phyloP scores from a whole-genome alignment of 2,329 filamentous ascomycete species.

The Xylariaceae sp. region DNA sequence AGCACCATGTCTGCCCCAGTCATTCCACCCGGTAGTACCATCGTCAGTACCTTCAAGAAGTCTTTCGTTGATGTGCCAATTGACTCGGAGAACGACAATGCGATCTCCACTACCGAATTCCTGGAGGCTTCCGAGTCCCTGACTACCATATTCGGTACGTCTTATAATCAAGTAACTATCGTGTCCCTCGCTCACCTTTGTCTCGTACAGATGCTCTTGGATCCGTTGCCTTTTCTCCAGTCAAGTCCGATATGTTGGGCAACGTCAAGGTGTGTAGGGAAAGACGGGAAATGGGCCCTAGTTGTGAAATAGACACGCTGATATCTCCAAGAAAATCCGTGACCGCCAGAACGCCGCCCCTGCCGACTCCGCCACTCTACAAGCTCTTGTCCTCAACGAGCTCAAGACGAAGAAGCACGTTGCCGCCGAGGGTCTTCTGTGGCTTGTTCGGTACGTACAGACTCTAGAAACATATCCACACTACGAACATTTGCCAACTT shows the following conservation, averaged over 20 bases:
- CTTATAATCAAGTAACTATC: background rate
- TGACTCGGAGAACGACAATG: conserved; percentile 72
- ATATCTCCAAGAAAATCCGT: conserved; percentile 74
- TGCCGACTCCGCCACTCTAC: conserved; percentile 77
- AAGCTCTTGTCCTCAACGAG: conserved; percentile 84
- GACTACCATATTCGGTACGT: conserved; percentile 80
- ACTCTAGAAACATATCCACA: conserved; percentile 7
- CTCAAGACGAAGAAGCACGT: conserved; percentile 86
- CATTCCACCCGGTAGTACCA: conserved; percentile 70
- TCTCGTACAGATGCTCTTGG: conserved; percentile 59
- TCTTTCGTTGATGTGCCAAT: conserved; percentile 85
- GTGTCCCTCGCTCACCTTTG: conserved; percentile 1
- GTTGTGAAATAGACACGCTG: conserved; percentile 12
- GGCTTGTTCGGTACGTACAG: conserved; percentile 77
- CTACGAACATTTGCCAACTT: conserved; percentile 11
- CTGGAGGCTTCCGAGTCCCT: conserved; percentile 88
- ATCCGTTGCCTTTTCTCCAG: conserved; percentile 79
- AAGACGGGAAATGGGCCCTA: conserved; percentile 19
- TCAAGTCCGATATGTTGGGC: conserved; percentile 87
- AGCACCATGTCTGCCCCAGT: conserved; percentile 52
- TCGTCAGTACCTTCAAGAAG: conserved; percentile 81
- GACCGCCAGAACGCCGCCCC: conserved; percentile 80
- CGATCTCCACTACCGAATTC: conserved; percentile 82
- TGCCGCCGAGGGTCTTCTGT: conserved; percentile 87
- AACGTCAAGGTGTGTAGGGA: conserved; percentile 76